Conservation (phyloP, 495 filamentous ascomycete species). For the Penicillium diatomitis region DNA sequence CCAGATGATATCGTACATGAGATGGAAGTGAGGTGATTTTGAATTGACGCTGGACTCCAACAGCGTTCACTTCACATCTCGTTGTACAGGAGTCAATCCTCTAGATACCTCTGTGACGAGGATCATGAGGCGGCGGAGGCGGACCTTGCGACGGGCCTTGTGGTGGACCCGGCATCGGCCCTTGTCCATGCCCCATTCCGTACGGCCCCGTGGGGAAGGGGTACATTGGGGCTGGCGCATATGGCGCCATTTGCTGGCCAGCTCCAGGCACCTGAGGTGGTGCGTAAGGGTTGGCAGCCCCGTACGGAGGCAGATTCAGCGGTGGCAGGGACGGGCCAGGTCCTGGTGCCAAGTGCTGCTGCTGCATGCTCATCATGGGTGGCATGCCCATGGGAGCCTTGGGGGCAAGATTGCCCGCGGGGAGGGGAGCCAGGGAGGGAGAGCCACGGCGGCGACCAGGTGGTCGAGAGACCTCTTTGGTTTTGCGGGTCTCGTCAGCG, state of each 20-base stretch:
- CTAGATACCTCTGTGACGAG: conserved; percentile 4
- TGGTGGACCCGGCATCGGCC: not conserved
- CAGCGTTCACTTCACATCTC: not conserved
- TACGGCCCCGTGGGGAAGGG: conserved; percentile 4
- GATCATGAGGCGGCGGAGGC: not conserved
- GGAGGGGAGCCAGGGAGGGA: conserved; percentile 14
- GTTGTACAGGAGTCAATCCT: not conserved
- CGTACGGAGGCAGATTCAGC: conserved; percentile 11
- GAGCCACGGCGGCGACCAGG: conserved; percentile 14
- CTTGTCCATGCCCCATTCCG: conserved; percentile 7
- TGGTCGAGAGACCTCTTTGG: conserved; percentile 4
- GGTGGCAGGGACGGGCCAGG: conserved; percentile 13
- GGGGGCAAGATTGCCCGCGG: conserved; percentile 18
- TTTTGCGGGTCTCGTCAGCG: conserved; percentile 19
- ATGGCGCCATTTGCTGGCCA: conserved; percentile 19
- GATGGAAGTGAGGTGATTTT: not conserved
- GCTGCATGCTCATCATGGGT: conserved; percentile 10
- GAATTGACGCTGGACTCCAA: not conserved
- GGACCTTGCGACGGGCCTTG: not conserved
- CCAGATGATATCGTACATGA: not conserved
- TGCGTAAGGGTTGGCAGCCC: conserved; percentile 8
- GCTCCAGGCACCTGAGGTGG: conserved; percentile 8
- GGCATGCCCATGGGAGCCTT: conserved; percentile 14
- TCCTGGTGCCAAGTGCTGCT: conserved; percentile 5
- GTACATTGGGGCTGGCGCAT: conserved; percentile 17